Conservation (phyloP, 2,329 filamentous ascomycete species). For the Aureobasidium subglaciale region DNA sequence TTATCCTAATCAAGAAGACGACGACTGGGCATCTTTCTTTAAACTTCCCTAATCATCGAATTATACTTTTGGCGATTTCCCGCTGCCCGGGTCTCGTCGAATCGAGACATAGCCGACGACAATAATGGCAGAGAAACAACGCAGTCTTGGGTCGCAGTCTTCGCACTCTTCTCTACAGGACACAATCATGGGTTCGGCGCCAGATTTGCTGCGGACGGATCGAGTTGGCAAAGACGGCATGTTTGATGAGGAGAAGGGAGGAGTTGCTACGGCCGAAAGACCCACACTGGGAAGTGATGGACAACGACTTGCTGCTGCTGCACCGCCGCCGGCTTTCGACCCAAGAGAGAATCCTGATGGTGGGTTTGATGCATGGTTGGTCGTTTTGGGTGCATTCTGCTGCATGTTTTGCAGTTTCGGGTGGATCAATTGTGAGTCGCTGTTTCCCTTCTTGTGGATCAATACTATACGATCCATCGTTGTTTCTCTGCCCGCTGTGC, state of each 20-base stretch:
- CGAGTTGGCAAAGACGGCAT: neutral
- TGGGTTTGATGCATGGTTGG: conserved; percentile 36
- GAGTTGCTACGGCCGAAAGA: conserved; percentile 7
- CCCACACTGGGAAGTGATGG: neutral
- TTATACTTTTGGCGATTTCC: conserved; percentile 1
- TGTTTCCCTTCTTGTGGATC: neutral
- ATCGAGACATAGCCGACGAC: neutral
- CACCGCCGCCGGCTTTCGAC: conserved; percentile 19
- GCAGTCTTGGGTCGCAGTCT: neutral
- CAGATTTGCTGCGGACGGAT: neutral
- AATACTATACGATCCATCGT: neutral
- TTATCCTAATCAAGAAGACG: neutral
- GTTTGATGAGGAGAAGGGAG: conserved; percentile 8
- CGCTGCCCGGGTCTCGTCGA: neutral
- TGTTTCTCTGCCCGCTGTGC: neutral
- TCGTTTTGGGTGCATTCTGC: conserved; percentile 30
- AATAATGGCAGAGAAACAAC: neutral
- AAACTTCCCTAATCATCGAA: neutral
- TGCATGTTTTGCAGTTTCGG: conserved; percentile 35
- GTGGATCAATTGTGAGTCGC: conserved; percentile 34
- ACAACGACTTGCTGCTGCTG: conserved; percentile 4
- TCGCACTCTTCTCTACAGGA: conserved; percentile 3
- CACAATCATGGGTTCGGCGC: conserved; percentile 1
- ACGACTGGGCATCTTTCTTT: neutral
- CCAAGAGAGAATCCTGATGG: conserved; percentile 33